Evolutionary conservation across 2,329 filamentous ascomycete species (phyloP).

Genomic region (Mariannaea sp.): DNA sequence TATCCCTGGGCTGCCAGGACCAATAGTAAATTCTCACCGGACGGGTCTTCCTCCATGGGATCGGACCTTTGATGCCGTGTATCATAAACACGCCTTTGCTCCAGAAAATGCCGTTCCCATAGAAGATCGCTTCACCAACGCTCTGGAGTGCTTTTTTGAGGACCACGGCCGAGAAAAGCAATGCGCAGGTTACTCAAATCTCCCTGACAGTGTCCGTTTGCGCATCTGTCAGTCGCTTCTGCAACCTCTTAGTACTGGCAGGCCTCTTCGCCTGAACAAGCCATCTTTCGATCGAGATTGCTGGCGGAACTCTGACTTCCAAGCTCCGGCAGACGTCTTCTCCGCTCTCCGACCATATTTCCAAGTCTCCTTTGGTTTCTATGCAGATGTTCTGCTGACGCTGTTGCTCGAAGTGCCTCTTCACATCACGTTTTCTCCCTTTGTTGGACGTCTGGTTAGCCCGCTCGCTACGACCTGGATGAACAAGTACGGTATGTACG

Average conservation of each 20-base stretch:
- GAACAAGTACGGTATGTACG: conserved; percentile 42
- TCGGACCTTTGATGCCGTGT: conserved; percentile 44
- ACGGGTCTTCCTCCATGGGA: conserved; percentile 42
- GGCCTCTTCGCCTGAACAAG: conserved; percentile 40
- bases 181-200: conserved; percentile 26
- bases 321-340: conserved; percentile 36
- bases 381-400: conserved; percentile 44
- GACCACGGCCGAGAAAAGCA: conserved; percentile 20
- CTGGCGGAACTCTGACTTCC: conserved; percentile 45
- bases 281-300: conserved; percentile 35
- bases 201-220: conserved; percentile 37
- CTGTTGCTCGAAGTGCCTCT: conserved; percentile 44
- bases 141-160: conserved; percentile 32
- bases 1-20: neutral
- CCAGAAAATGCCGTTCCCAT: neutral
- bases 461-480: conserved; percentile 45
- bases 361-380: conserved; percentile 43
- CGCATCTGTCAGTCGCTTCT: conserved; percentile 38
- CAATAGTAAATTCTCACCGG: conserved; percentile 1
- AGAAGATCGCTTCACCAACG: conserved; percentile 22
- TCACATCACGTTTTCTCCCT: conserved; percentile 48
- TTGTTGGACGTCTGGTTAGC: conserved; percentile 38
- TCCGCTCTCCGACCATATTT: conserved; percentile 34
- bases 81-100: conserved; percentile 31
- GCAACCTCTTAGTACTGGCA: conserved; percentile 12